phyloP scores from a whole-genome alignment of 179 eudicot species.

The Corrigiola litoralis region DNA sequence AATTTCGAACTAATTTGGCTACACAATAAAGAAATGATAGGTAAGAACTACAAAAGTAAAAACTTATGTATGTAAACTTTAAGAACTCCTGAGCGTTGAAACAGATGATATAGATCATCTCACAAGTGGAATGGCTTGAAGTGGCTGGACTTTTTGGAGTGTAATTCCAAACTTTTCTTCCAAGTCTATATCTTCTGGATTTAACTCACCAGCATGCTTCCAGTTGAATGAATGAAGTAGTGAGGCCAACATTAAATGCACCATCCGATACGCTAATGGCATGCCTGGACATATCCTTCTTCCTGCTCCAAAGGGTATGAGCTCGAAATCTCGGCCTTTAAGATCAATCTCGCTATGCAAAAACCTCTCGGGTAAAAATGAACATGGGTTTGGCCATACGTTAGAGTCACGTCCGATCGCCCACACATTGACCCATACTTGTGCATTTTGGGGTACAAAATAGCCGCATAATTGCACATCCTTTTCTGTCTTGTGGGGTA shows the following conservation, averaged over 20 bases:
- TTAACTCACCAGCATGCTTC: background rate
- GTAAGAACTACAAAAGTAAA: too few relatives aligned
- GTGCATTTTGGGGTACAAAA: conserved; percentile 9
- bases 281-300: conserved; percentile 27
- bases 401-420: conserved; percentile 14
- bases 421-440: conserved; percentile 23
- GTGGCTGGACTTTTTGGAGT: conserved; percentile 16
- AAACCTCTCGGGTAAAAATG: conserved; percentile 22
- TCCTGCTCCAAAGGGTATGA: conserved; percentile 29
- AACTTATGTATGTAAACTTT: too few relatives aligned
- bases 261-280: conserved; percentile 19
- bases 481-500: conserved; percentile 14
- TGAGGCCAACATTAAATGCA: conserved; percentile 18
- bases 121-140: conserved; percentile 9
- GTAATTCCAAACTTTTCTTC: conserved; percentile 22
- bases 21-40: too few relatives aligned
- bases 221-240: conserved; percentile 20
- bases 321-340: conserved; percentile 12
- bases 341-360: conserved; percentile 8
- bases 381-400: conserved; percentile 11
- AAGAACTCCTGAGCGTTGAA: too few relatives aligned
- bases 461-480: conserved; percentile 15
- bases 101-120: background rate
- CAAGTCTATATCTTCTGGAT: background rate
- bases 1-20: too few relatives aligned